Evolutionary conservation across 441 rosid species (phyloP).

Genomic region (Gossypium trilobum): DNA sequence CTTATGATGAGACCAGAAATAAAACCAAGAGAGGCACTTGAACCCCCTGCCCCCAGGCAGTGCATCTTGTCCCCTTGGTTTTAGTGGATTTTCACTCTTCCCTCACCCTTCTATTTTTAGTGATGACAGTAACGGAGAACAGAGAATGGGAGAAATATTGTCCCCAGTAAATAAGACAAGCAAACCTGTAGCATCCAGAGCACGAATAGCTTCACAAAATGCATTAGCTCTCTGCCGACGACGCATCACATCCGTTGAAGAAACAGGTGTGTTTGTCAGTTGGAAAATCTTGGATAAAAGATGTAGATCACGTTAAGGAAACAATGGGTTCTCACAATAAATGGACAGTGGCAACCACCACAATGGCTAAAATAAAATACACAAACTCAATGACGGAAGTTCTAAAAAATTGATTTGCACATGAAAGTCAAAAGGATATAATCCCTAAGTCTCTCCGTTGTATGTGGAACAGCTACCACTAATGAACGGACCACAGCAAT

Average conservation of each 20-base stretch:
- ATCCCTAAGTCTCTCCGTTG: conserved; percentile 85
- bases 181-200: conserved; percentile 88
- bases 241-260: conserved; percentile 54
- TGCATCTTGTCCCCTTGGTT: neutral
- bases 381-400: neutral
- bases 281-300: conserved; percentile 85
- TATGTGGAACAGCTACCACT: conserved; percentile 79
- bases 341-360: neutral
- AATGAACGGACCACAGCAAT: conserved; percentile 83
- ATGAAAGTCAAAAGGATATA: conserved; percentile 50
- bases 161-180: conserved; percentile 4
- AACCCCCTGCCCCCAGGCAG: too few relatives aligned
- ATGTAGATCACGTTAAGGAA: conserved; percentile 46
- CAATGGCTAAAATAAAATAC: neutral
- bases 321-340: conserved; percentile 15
- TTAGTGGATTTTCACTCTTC: neutral
- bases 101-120: neutral
- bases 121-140: neutral
- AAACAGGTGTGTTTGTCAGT: conserved; percentile 51
- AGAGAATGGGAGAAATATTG: neutral
- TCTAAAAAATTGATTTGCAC: neutral
- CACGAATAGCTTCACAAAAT: conserved; percentile 88
- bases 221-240: conserved; percentile 89
- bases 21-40: too few relatives aligned
- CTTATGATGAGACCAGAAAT: too few relatives aligned